Conservation (phyloP, 192 early-diverging fungal species). For the Coemansia umbellata region DNA sequence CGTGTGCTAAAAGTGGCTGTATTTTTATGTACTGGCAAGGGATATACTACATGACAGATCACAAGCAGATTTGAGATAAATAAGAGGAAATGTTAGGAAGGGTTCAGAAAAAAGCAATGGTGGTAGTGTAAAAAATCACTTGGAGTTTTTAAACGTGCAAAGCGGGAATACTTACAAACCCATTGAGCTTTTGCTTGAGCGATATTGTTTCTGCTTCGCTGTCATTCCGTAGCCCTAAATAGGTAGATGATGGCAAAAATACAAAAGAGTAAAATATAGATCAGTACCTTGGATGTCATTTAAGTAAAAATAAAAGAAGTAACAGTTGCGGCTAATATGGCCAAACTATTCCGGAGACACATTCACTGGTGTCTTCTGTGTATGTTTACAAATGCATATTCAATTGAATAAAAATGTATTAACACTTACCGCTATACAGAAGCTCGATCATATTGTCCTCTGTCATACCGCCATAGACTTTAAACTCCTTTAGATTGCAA, state of each 20-base stretch:
- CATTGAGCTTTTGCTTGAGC: conserved; percentile 68
- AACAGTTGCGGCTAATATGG: no score
- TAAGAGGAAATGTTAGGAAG: not conserved
- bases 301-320: no score
- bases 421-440: conserved; percentile 61
- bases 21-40: conserved; percentile 94
- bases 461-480: conserved; percentile 83
- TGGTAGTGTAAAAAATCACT: not conserved
- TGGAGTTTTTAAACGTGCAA: not conserved
- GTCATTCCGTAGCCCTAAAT: conserved; percentile 58
- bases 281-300: no score
- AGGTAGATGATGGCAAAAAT: conserved; percentile 19
- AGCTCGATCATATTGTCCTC: conserved; percentile 86
- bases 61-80: not conserved
- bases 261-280: not conserved
- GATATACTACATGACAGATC: conserved; percentile 54
- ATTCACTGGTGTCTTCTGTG: no score
- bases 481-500: conserved; percentile 97
- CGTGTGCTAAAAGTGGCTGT: conserved; percentile 83
- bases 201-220: conserved; percentile 84
- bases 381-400: no score
- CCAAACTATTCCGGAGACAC: no score
- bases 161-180: conserved; percentile 53
- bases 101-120: not conserved
- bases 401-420: no score